Percentiles rank a stretch among this genome's conserved stretches.
Evolutionary conservation across 768 basidiomycete species (phyloP).

Genomic region (Mrakia gelida): DNA sequence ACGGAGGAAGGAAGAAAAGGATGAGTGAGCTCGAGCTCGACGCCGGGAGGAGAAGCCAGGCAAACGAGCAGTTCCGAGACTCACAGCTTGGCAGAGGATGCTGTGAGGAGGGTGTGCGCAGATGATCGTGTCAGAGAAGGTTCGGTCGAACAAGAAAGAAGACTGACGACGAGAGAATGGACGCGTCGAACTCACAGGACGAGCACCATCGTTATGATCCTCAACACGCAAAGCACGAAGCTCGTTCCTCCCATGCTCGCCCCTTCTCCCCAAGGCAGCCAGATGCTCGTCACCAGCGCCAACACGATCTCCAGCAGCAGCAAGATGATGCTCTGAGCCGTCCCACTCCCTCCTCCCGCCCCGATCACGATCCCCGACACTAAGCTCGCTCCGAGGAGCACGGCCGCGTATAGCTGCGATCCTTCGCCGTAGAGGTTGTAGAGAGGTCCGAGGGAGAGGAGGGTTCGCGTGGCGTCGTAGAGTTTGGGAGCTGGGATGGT

Average conservation of each 20-base stretch:
- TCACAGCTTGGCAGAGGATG: constrained; percentile 52
- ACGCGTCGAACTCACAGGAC: constrained; percentile 61
- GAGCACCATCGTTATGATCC: constrained; percentile 84
- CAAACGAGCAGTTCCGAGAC: constrained; percentile 36
- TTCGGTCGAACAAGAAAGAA: background rate
- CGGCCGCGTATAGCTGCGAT: constrained; percentile 77
- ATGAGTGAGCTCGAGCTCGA: background rate
- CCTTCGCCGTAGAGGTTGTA: constrained; percentile 93
- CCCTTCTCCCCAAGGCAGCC: constrained; percentile 95
- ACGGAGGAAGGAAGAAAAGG: constrained; percentile 14
- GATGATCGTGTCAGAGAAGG: constrained; percentile 18
- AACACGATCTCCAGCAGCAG: constrained; percentile 81
- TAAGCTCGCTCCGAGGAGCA: constrained; percentile 76
- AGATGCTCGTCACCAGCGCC: constrained; percentile 67
- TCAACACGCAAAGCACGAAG: constrained; percentile 84
- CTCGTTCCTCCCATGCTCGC: constrained; percentile 95
- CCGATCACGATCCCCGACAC: constrained; percentile 80
- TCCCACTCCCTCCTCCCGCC: constrained; percentile 82
- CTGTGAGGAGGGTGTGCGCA: too few relatives aligned
- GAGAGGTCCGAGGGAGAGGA: constrained; percentile 82
- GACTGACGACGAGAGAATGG: constrained; percentile 50
- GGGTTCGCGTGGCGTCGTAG: constrained; percentile 88
- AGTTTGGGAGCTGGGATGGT: constrained; percentile 80
- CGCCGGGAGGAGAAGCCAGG: too few relatives aligned
- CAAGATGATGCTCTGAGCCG: constrained; percentile 84